Conservation (phyloP, 257 asterid species). For the Solanum ossicruentum region DNA sequence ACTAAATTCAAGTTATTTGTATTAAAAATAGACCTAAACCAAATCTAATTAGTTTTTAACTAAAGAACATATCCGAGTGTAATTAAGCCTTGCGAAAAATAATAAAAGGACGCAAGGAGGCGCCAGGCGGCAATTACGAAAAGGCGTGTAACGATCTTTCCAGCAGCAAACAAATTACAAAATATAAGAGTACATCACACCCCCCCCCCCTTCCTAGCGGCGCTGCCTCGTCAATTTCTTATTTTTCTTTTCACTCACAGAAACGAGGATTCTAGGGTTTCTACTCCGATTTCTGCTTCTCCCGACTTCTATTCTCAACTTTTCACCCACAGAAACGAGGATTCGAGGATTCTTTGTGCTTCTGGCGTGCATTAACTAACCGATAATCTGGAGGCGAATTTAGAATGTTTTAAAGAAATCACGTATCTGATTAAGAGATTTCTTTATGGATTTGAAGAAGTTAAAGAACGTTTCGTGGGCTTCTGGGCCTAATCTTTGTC, state of each 20-base stretch:
- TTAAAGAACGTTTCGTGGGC: background rate
- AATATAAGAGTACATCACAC: background rate
- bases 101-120: no score
- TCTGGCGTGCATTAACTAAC: background rate
- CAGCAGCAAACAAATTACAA: background rate
- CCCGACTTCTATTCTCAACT: background rate
- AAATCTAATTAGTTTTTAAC: no score
- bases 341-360: no score
- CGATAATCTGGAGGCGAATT: background rate
- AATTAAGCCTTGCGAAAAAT: no score
- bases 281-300: background rate
- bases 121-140: background rate
- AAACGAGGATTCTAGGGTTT: background rate
- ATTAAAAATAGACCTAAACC: no score
- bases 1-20: no score
- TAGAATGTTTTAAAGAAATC: background rate
- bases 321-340: no score
- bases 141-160: background rate
- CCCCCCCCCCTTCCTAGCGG: background rate
- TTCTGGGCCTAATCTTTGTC: background rate
- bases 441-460: background rate
- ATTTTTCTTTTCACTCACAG: background rate
- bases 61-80: no score
- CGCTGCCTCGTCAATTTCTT: background rate
- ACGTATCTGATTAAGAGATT: background rate